phyloP scores from a whole-genome alignment of 345 rosid species.

The Draba incana region DNA sequence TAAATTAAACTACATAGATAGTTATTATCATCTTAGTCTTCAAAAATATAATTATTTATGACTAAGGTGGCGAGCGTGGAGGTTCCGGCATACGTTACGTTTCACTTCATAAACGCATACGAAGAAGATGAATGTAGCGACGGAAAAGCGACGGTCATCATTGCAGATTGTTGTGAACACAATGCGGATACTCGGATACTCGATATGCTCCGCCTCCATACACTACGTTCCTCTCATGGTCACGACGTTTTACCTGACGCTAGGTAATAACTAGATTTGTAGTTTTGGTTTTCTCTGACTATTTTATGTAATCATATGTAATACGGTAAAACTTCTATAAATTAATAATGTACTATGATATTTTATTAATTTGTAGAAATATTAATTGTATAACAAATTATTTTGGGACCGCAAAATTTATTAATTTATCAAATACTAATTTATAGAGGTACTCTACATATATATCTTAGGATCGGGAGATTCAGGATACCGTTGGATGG shows the following conservation, averaged over 20 bases:
- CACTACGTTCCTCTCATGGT: constrained; percentile 66
- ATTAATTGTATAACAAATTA: no score
- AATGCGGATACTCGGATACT: constrained; percentile 77
- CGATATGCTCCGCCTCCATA: constrained; percentile 76
- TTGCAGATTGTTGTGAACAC: constrained; percentile 95
- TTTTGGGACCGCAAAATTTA: no score
- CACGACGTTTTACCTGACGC: constrained; percentile 81
- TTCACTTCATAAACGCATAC: constrained; percentile 95
- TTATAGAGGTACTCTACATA: no score
- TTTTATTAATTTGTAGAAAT: no score
- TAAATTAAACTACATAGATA: no score
- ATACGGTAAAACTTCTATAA: background rate
- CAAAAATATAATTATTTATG: background rate
- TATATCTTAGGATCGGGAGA: constrained; percentile 75
- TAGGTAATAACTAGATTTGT: constrained; percentile 46
- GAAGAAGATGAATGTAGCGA: constrained; percentile 76
- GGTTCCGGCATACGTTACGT: constrained; percentile 82
- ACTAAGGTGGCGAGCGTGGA: constrained; percentile 86
- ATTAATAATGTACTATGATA: no score
- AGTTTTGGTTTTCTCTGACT: background rate
- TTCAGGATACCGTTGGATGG: constrained; percentile 88
- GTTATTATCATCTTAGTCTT: background rate
- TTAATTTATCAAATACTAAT: no score
- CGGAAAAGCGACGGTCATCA: constrained; percentile 62
- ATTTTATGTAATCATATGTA: background rate